Percentiles rank a stretch among this genome's conserved stretches.
phyloP scores from a whole-genome alignment of 352 stramenopile species.

The Hyaloperonospora brassicae region DNA sequence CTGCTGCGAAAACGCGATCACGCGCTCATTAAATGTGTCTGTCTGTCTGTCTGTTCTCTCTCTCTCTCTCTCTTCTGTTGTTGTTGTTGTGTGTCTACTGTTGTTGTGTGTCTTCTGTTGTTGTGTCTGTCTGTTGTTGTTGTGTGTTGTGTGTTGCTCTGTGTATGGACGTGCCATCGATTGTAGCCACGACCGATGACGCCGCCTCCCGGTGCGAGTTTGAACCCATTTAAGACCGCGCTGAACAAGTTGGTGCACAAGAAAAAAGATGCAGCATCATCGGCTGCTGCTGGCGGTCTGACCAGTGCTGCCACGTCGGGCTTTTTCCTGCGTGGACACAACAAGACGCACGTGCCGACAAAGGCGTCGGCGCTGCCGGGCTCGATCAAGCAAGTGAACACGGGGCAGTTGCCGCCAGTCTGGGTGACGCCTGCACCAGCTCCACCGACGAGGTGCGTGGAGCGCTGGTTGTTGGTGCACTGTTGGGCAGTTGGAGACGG shows the following conservation, averaged over 20 bases:
- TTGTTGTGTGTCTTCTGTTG: no score
- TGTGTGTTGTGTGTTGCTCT: no score
- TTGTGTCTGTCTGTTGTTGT: no score
- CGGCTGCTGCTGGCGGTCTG: slow-evolving; percentile 9
- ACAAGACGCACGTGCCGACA: slow-evolving; percentile 28
- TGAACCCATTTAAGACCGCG: slow-evolving; percentile 68
- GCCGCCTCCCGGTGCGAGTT: slow-evolving; percentile 25
- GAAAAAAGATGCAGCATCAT: slow-evolving; percentile 39
- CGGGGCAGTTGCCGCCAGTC: slow-evolving; percentile 63
- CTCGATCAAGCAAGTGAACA: slow-evolving; percentile 66
- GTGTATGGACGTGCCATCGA: no score
- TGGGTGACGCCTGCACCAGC: slow-evolving; percentile 61
- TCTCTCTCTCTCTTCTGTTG: no score
- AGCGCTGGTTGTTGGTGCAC: not conserved
- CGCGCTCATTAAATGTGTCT: no score
- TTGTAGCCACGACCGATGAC: slow-evolving; percentile 25
- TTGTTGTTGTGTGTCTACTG: no score
- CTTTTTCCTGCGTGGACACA: slow-evolving; percentile 55
- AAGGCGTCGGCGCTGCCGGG: slow-evolving; percentile 49
- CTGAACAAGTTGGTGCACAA: slow-evolving; percentile 80
- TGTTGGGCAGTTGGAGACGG: not conserved
- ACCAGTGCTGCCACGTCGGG: slow-evolving; percentile 41
- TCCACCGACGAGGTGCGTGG: slow-evolving; percentile 26
- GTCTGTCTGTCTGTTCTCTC: no score
- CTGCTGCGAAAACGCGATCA: no score